phyloP scores from a whole-genome alignment of 164 flowering plant genomes.

The Berberis thunbergii region DNA sequence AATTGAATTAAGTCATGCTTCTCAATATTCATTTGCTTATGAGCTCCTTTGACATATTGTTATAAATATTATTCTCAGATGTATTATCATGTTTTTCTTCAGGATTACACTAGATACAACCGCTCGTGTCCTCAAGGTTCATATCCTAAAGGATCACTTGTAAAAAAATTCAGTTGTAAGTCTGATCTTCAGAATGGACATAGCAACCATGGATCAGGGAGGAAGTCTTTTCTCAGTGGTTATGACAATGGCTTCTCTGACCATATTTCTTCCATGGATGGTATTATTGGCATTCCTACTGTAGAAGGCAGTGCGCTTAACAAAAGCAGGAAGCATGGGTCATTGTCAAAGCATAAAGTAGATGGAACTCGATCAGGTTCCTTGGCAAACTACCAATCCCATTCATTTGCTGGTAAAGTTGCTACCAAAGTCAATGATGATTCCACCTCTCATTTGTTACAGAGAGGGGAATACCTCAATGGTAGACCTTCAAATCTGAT shows the following conservation, averaged over 20 bases:
- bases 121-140: conserved; percentile 18
- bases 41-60: too few relatives aligned
- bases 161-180: conserved; percentile 10
- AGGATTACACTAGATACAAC: conserved; percentile 26
- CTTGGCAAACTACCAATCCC: conserved; percentile 11
- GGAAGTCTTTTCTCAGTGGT: conserved; percentile 16
- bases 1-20: too few relatives aligned
- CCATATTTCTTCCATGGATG: conserved; percentile 17
- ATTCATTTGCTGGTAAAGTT: conserved; percentile 17
- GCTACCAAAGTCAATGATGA: conserved; percentile 9
- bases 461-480: conserved; percentile 18
- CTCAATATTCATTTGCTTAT: too few relatives aligned
- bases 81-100: conserved; percentile 1
- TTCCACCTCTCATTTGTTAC: conserved; percentile 13
- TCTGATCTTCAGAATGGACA: conserved; percentile 18
- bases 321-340: conserved; percentile 8
- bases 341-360: conserved; percentile 18
- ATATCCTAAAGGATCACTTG: conserved; percentile 19
- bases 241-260: conserved; percentile 13
- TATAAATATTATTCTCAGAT: too few relatives aligned
- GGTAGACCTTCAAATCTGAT: conserved; percentile 19
- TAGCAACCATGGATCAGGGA: conserved; percentile 14
- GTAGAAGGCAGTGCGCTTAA: conserved; percentile 16
- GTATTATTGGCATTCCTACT: conserved; percentile 25
- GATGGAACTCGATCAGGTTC: conserved; percentile 23